These are phyloP conservation scores for Plenodomus lindquistii DNA, from an alignment of 2,329 filamentous ascomycete genomes.

Conservation along the genomic window DNA sequence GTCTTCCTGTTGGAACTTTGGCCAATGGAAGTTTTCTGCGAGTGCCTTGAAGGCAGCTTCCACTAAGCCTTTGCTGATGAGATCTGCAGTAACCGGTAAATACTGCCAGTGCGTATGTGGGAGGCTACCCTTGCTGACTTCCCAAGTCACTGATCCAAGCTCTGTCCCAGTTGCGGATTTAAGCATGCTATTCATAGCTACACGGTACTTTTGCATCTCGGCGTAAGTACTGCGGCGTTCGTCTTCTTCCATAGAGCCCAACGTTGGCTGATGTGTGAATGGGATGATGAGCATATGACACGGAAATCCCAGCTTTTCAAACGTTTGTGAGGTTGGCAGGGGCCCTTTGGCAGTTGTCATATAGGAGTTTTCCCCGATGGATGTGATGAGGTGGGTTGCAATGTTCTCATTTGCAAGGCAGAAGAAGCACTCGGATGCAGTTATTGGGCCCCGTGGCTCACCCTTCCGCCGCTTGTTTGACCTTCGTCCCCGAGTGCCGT, in stretches of 20 bases:
- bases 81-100: conserved; percentile 70
- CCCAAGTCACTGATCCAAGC: conserved; percentile 87
- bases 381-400: conserved; percentile 84
- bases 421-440: conserved; percentile 86
- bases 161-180: conserved; percentile 52
- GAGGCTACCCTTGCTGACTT: conserved; percentile 79
- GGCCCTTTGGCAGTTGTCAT: conserved; percentile 92
- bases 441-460: conserved; percentile 40
- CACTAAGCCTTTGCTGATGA: conserved; percentile 73
- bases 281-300: conserved; percentile 91
- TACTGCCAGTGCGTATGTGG: conserved; percentile 96
- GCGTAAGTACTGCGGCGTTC: conserved; percentile 64
- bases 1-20: conserved; percentile 53
- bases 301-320: conserved; percentile 74
- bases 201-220: conserved; percentile 84
- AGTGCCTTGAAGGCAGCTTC: conserved; percentile 89
- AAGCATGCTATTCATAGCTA: conserved; percentile 79
- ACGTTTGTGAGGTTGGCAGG: conserved; percentile 72
- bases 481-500: conserved; percentile 41
- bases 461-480: conserved; percentile 45
- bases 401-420: conserved; percentile 86
- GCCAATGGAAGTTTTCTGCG: conserved; percentile 73
- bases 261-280: conserved; percentile 76
- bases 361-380: conserved; percentile 85
- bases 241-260: conserved; percentile 66